These are phyloP conservation scores for Leptographium lundbergii DNA, from an alignment of 2,329 filamentous ascomycete genomes.

Conservation along the genomic window DNA sequence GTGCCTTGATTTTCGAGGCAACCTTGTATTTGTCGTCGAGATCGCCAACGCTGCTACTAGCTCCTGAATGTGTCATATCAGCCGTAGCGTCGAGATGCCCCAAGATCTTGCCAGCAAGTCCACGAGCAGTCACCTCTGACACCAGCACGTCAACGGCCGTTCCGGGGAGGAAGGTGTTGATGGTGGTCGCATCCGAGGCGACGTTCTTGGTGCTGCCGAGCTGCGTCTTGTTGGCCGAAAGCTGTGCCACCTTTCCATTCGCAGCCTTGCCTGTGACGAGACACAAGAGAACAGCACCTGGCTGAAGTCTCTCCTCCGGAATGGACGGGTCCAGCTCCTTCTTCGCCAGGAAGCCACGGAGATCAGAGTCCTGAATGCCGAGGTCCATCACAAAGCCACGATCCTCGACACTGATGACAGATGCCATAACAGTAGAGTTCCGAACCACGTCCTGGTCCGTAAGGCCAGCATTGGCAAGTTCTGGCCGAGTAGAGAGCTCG, in stretches of 20 bases:
- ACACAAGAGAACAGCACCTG: constrained; percentile 76
- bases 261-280: constrained; percentile 62
- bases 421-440: constrained; percentile 73
- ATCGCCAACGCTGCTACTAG: constrained; percentile 54
- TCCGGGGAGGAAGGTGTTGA: constrained; percentile 83
- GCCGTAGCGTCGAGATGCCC: constrained; percentile 84
- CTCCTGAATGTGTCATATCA: constrained; percentile 79
- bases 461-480: constrained; percentile 65
- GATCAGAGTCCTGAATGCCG: constrained; percentile 52
- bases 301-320: constrained; percentile 52
- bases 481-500: constrained; percentile 73
- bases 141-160: constrained; percentile 80
- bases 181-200: constrained; percentile 66
- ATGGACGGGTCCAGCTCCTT: constrained; percentile 62
- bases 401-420: constrained; percentile 85
- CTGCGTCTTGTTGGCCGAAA: constrained; percentile 62
- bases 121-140: constrained; percentile 58
- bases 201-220: constrained; percentile 53
- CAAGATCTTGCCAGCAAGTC: constrained; percentile 83
- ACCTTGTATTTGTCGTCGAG: constrained; percentile 69
- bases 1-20: constrained; percentile 71
- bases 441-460: constrained; percentile 58
- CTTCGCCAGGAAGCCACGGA: constrained; percentile 75
- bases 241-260: constrained; percentile 73
- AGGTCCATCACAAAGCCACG: constrained; percentile 91